Conservation (phyloP, 257 asterid genomes). For the Vinca minor region DNA sequence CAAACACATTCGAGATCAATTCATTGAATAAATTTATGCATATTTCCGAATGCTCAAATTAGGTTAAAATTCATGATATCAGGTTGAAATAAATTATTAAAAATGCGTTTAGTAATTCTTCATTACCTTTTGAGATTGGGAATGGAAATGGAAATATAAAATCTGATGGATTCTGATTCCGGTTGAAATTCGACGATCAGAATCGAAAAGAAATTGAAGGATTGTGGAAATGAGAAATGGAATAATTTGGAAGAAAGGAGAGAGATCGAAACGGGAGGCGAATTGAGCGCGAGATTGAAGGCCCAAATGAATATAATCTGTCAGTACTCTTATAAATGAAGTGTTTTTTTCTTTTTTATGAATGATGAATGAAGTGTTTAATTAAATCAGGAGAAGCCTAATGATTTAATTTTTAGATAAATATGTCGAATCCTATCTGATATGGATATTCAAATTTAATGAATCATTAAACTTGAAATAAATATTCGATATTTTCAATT, state of each 20-base stretch:
- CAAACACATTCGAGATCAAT: conserved; percentile 4
- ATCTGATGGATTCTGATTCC: conserved; percentile 5
- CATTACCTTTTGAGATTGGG: conserved; percentile 13
- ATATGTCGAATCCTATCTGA: too few relatives aligned
- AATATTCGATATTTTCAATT: too few relatives aligned
- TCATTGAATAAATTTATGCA: not conserved
- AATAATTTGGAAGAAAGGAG: conserved; percentile 1
- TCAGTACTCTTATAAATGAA: too few relatives aligned
- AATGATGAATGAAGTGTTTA: too few relatives aligned
- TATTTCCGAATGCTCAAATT: not conserved
- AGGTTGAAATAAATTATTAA: not conserved
- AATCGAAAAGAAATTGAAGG: not conserved
- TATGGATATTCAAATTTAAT: too few relatives aligned
- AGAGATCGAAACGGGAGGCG: conserved; percentile 14
- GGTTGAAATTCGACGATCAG: conserved; percentile 7
- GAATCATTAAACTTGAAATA: too few relatives aligned
- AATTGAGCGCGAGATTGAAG: conserved; percentile 5
- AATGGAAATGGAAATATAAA: not conserved
- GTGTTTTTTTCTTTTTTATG: too few relatives aligned
- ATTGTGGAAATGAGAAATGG: not conserved
- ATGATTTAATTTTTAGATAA: too few relatives aligned
- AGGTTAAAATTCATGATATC: not conserved
- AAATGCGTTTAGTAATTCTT: not conserved
- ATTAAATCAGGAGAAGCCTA: too few relatives aligned
- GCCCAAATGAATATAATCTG: not conserved